Evolutionary conservation across 495 filamentous ascomycete species (phyloP), one percentile per base, ranked within the genome.

Genomic region (Cercophora scortea): DNA sequence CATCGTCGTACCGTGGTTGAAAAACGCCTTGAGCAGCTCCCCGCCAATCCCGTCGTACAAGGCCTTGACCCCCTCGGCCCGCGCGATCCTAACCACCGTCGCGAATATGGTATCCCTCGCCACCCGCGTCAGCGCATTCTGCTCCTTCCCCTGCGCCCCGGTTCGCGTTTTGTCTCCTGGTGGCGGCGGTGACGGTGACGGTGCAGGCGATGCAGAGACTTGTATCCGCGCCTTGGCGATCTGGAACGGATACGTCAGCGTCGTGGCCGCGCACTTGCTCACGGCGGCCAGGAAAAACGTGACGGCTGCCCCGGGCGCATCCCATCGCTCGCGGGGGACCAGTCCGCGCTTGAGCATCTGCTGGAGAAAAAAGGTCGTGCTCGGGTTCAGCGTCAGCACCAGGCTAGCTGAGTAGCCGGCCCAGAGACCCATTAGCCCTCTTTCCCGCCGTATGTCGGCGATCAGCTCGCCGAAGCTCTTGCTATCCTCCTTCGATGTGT

Each of bases 1-100:
- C 88, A 95, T 95, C n/a, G 89, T 90, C 25, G 89, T 80, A 1
- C 90, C 91, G 58, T 95, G 89, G 11, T 81, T 83, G 64, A 96
- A 84, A 64, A 96, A 95, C 0, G 86, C 87, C 61, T 89, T 93
- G 6, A 92, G 60, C 36, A 95, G 68, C 70, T 96, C 89, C 8
- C 81, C 88, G 6, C 70, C 70, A 0, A 95, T 68, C 11, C 91
- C 92, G 16, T 86, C 80, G 61, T 96, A 96, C 32, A 96, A 66
- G 0, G 80, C 86, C 3, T 62, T 58, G 8, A 85, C 53, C 1
- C 91, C 91, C 51, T 95, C 88, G 0, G 69, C 72, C 25, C 71
- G 71, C 25, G 79, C 80, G 47, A 92, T 90, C 4, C 73, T 66
- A 1, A 79, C 63, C 19, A 91, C 79, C 16, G 76, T 80, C 32